These are phyloP conservation scores for Candida quercuum DNA, from an alignment of 805 yeast genomes.

Conservation along the genomic window DNA sequence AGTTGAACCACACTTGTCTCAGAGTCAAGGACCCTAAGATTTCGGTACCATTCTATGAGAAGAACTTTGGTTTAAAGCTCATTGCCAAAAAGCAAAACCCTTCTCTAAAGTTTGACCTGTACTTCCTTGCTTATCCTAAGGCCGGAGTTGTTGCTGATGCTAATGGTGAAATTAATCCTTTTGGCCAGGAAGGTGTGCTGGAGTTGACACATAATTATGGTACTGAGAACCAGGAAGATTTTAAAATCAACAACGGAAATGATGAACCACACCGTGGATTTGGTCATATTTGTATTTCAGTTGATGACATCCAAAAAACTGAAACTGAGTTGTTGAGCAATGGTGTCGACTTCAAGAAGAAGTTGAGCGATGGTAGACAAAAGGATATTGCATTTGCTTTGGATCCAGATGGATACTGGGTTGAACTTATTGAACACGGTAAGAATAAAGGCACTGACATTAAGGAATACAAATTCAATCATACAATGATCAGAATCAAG, in stretches of 20 bases:
- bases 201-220: conserved; percentile 84
- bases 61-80: conserved; percentile 70
- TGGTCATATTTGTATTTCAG: conserved; percentile 90
- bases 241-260: conserved; percentile 73
- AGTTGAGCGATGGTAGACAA: conserved; percentile 84
- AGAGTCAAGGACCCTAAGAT: conserved; percentile 78
- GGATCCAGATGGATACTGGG: conserved; percentile 97
- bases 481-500: conserved; percentile 88
- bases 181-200: conserved; percentile 51
- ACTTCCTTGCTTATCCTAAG: conserved; percentile 49
- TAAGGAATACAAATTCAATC: conserved; percentile 51
- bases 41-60: conserved; percentile 67
- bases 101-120: conserved; percentile 55
- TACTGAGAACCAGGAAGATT: conserved; percentile 51
- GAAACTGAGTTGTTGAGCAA: conserved; percentile 53
- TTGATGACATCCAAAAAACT: conserved; percentile 63
- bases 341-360: conserved; percentile 78
- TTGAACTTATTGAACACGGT: conserved; percentile 72
- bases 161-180: conserved; percentile 10
- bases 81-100: conserved; percentile 46
- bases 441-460: conserved; percentile 38
- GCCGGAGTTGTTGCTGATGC: conserved; percentile 4
- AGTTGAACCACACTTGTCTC: conserved; percentile 65
- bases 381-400: conserved; percentile 88
- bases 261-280: conserved; percentile 82